phyloP scores from a whole-genome alignment of 306 rosid species.

The Potentilla sterilis region DNA sequence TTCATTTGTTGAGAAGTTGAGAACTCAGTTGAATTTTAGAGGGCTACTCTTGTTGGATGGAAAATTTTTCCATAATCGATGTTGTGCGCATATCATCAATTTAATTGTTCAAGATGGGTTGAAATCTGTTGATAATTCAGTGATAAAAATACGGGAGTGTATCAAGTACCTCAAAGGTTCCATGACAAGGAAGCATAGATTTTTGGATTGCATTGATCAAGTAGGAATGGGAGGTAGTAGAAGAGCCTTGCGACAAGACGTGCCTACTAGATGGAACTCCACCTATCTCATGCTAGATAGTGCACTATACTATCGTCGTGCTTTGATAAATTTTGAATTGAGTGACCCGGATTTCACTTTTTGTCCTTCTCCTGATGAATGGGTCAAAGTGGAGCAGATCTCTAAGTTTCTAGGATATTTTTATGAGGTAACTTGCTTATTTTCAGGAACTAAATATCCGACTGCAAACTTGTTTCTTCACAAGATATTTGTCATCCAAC shows the following conservation, averaged over 20 bases:
- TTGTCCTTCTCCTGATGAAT: too few relatives aligned
- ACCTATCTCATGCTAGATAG: background rate
- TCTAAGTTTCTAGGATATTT: too few relatives aligned
- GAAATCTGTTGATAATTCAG: background rate
- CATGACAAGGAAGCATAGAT: background rate
- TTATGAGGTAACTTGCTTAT: too few relatives aligned
- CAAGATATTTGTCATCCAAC: too few relatives aligned
- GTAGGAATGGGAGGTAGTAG: background rate
- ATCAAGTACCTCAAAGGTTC: background rate
- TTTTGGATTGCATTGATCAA: background rate
- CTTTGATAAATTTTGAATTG: too few relatives aligned
- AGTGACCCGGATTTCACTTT: too few relatives aligned
- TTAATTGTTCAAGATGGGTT: slow-evolving; percentile 13
- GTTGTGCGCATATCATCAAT: slow-evolving; percentile 2
- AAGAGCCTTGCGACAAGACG: background rate
- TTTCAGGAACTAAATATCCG: too few relatives aligned
- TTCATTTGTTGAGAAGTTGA: background rate
- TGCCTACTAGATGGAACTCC: background rate
- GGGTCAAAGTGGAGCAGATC: too few relatives aligned
- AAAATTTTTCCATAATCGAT: background rate
- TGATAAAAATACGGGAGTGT: background rate
- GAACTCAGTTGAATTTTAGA: background rate
- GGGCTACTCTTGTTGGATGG: background rate
- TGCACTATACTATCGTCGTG: too few relatives aligned
- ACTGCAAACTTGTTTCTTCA: too few relatives aligned